These are phyloP conservation scores for Pleurotus tuoliensis DNA, from an alignment of 768 basidiomycete genomes.

Conservation along the genomic window DNA sequence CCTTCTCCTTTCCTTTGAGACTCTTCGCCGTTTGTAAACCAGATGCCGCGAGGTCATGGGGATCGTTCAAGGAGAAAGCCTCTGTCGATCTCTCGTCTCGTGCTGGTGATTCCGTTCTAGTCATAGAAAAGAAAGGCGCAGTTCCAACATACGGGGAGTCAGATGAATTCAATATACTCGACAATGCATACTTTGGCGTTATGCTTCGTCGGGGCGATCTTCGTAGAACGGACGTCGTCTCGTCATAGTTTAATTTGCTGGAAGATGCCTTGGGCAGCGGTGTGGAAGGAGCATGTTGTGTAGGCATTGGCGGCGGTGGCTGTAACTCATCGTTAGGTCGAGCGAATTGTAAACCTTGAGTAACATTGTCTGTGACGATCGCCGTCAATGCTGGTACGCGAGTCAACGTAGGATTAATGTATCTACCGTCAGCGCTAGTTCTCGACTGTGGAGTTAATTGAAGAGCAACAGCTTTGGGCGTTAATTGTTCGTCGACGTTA, in stretches of 20 bases:
- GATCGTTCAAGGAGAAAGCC: no score
- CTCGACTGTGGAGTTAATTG: no score
- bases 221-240: background rate
- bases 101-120: background rate
- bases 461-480: no score
- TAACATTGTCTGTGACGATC: background rate
- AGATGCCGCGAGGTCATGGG: no score
- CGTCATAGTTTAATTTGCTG: background rate
- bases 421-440: no score
- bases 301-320: background rate
- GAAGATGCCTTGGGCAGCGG: background rate
- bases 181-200: background rate
- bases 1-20: constrained; percentile 2
- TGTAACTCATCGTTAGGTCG: background rate
- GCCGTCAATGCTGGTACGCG: no score
- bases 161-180: no score
- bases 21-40: background rate
- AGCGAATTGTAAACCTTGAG: background rate
- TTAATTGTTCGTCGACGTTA: no score
- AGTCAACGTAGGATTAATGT: no score
- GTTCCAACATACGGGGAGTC: no score
- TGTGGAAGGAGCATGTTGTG: background rate
- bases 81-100: background rate
- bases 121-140: no score
- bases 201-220: constrained; percentile 12